phyloP scores from a whole-genome alignment of 2,329 filamentous ascomycete genomes.

The Lojkania enalia region DNA sequence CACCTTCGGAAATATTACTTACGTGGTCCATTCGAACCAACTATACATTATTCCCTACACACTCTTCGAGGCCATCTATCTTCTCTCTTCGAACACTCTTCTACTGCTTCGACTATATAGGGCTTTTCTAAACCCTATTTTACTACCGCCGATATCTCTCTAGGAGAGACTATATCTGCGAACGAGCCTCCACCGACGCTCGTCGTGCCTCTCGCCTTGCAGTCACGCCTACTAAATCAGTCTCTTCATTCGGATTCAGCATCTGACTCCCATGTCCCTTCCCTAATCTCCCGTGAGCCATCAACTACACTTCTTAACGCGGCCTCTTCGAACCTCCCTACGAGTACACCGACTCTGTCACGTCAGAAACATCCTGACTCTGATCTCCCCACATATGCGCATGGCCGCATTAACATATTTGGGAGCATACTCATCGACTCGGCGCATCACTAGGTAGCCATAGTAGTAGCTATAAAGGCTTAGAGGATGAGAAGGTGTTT shows the following conservation, averaged over 20 bases:
- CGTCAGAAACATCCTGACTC: conserved; percentile 21
- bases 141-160: conserved; percentile 1
- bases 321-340: conserved; percentile 27
- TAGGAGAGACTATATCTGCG: conserved; percentile 32
- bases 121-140: not conserved
- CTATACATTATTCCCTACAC: not conserved
- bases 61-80: not conserved
- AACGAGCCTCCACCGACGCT: conserved; percentile 35
- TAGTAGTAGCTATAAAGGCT: conserved; percentile 17
- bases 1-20: too few relatives aligned
- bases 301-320: conserved; percentile 27
- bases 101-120: not conserved
- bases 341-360: conserved; percentile 24
- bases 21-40: too few relatives aligned
- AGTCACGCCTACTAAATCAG: conserved; percentile 17
- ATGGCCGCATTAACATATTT: conserved; percentile 31
- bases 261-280: conserved; percentile 11
- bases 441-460: conserved; percentile 17
- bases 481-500: conserved; percentile 9
- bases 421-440: conserved; percentile 20
- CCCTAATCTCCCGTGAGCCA: conserved; percentile 20
- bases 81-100: not conserved
- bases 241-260: not conserved
- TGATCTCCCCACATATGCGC: conserved; percentile 17
- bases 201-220: conserved; percentile 28